Base-by-base conservation (phyloP, 352 stramenopile species). In the Phytophthora uliginosa region DNA sequence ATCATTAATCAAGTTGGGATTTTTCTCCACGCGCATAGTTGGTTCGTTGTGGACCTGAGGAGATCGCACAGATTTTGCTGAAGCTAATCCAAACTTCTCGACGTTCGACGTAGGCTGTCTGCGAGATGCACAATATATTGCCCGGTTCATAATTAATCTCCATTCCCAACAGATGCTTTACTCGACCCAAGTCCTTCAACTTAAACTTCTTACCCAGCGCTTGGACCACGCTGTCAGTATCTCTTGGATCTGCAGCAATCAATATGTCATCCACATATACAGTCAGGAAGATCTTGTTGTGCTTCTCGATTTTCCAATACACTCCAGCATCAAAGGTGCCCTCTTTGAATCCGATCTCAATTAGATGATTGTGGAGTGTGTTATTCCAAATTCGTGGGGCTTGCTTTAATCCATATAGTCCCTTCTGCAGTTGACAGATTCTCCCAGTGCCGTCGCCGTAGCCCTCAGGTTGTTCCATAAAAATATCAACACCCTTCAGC, bases 371-470 rank as follows among this genome's bases (percentile, higher is more conserved):
- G n/a, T 62, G 34, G 15, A 62, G 38, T 12, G 45, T 65, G n/a
- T 65, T 58, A 22, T 65, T 65, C 28, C 31, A 65, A 7, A 65
- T 58, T 24, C 45, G n/a, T 7, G 26, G n/a, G 8, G 45, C 59
- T 26, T 57, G 59, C 31, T 65, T 58, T 38, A 65, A 10, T 17
- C 47, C 59, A 26, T 58, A 65, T 17, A 65, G 59, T 2, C 47
- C 47, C 51, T 58, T 56, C 1, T 59, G 7, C 20, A 62, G 15
- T n/a, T 12, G 38, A 47, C 36, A 62, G 10, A 62, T 31, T 59
- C 53, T 24, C 3, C 53, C 53, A 18, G 53, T n/a, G 1, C 53
- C 53, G n/a, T 59, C 53, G 20, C 28, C 10, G 18, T 59, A 59
- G 31, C 53, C 31, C 12, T 45, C 38, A 45, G 38, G 38, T 13